Base-by-base conservation (phyloP, 2,329 filamentous ascomycete species). In the Paraconiothyrium sp. region DNA sequence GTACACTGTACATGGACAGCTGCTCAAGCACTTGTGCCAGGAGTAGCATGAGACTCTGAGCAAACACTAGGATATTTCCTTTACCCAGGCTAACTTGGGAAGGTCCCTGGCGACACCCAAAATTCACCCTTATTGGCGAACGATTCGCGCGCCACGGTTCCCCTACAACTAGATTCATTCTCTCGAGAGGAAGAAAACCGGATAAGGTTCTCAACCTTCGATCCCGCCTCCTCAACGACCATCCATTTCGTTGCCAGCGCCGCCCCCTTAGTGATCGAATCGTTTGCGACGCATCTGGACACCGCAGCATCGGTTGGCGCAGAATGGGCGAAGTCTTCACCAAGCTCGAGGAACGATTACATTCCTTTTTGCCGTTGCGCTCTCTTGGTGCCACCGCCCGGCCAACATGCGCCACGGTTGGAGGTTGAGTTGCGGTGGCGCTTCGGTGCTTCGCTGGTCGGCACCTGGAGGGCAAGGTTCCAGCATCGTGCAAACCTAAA, bases 391-490 rank as follows among this genome's bases (percentile, higher is more conserved):
- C 62, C 67, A 14, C 16, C 50, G 1, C 7, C 46, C 16, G 58
- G 49, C 20, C 43, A 52, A 47, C 58, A 47, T 6, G 22, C 46
- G 32, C 66, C 71, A 20, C 62, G 50, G 57, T 56, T 77, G 41
- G 63, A 69, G 20, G 59, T 72, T 5, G 71, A 76, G 52, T 60
- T 77, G 44, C 68, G 76, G n/a, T 78, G 73, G 73, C 60, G 59
- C 1, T 43, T 74, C 43, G 71, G 68, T 2, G 41, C 71, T 7
- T 71, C 76, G 16, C 69, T 76, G 1, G 68, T 74, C 35, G 73
- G 76, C 54, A 63, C 63, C 8, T 57, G 64, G 14, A 59, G 56
- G 35, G 41, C 65, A 30, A 63, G 55, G 50, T 67, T 43, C 41
- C 14, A 59, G n/a, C 66, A 69, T 65, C 68, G 67, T 2, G 67